Base-by-base conservation (phyloP, 257 asterid species). In the Euphrasia confusa region DNA sequence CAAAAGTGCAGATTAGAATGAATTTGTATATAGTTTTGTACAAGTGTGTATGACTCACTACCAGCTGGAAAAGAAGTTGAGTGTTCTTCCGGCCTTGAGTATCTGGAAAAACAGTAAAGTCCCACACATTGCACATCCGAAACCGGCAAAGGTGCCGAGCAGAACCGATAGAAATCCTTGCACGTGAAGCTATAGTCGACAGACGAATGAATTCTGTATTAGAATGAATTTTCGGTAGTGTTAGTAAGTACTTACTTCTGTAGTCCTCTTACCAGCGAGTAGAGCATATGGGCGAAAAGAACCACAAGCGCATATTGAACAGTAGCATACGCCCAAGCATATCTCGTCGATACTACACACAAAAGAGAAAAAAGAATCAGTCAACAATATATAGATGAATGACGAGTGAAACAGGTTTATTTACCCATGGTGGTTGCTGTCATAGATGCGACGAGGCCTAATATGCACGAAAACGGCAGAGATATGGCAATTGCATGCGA, bases 361-460 rank as follows among this genome's bases (percentile, higher is more conserved):
- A 35, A 53, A 14, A 5, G 27, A 21, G 24, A 15, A 50, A 53
- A 53, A 53, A 2, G 2, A 53, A 53, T 17, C 27, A 50, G 4
- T 45, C 52, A 5, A 62, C 33, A 61, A 7, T 30, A 40, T 44
- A 27, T 69, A 56, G 53, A 47, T 10, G 61, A 63, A 47, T 10
- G 61, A 63, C n/a, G 11, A 58, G 53, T 58, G 24, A 66, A 67
- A 65, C 45, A 15, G 27, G 44, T 66, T 39, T 77, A 92, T 66
- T 39, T 77, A 92, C 99, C 97, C 96, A 92, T 92, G 62, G 95
- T 89, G 18, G 99, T 86, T 27, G 99, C 82, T 49, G 95, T 86
- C 99, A 92, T 86, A 42, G 96, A 86, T 48, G 99, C 97, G 65
- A 92, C 88, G 74, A 92, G 96, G 68, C 99, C 99, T 69, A 89